Conservation (phyloP, 176 grass and related monocot species). For the Microstegium vimineum region DNA sequence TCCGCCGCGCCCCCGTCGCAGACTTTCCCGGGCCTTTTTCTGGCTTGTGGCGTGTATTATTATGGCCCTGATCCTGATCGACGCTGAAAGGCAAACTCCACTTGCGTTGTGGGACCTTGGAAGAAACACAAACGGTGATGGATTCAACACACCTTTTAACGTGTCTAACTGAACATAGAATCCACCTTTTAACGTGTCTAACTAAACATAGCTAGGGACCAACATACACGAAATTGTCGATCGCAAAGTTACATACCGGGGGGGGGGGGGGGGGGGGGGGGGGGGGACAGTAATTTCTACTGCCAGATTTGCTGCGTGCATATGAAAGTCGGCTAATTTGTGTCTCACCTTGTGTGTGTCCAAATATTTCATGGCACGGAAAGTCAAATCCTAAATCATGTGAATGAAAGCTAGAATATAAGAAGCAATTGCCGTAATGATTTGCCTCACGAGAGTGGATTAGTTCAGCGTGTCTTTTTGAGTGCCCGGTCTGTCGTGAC, state of each 20-base stretch:
- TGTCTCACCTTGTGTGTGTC: not conserved
- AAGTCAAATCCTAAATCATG: not conserved
- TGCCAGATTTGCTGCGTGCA: not conserved
- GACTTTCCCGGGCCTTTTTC: not conserved
- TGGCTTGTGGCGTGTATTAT: not conserved
- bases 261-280: too few species aligned
- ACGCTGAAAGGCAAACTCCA: not conserved
- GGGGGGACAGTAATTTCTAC: too few species aligned
- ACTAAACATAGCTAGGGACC: not conserved
- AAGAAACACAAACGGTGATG: conserved; percentile 9
- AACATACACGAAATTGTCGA: not conserved
- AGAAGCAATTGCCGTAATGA: not conserved
- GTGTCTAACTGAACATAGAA: too few species aligned
- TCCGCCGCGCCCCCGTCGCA: not conserved
- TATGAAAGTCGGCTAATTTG: too few species aligned
- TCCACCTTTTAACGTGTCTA: conserved; percentile 1
- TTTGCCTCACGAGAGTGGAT: not conserved
- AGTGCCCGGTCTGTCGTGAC: not conserved
- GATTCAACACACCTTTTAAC: conserved; percentile 9
- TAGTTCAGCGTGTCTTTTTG: not conserved
- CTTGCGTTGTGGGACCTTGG: not conserved
- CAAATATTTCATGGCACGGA: not conserved
- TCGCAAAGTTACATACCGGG: not conserved
- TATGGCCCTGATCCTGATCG: not conserved
- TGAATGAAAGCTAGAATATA: not conserved